These are phyloP conservation scores for Circinella minor DNA, from an alignment of 371 early-diverging fungal species.

Conservation along the genomic window DNA sequence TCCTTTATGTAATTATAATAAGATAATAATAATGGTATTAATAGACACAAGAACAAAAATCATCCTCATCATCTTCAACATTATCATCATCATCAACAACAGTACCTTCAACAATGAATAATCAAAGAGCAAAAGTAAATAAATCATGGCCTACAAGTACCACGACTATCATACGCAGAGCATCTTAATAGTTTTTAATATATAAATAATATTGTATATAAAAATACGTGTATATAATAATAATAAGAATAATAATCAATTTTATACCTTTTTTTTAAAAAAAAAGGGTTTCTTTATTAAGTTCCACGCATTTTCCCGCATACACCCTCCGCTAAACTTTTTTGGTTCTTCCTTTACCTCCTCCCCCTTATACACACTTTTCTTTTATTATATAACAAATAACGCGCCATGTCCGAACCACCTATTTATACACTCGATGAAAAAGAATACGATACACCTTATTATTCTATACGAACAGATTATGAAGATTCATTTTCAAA, in stretches of 20 bases:
- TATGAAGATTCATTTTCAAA: constrained; percentile 13
- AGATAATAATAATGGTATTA: background rate
- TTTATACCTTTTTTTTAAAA: no score
- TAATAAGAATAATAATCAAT: no score
- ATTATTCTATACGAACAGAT: constrained; percentile 22
- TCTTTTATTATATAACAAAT: background rate
- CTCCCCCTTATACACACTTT: background rate
- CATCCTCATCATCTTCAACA: background rate
- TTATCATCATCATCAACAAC: background rate
- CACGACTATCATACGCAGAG: background rate
- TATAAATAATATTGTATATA: no score
- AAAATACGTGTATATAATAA: no score
- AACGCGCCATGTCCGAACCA: constrained; percentile 9
- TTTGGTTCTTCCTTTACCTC: background rate
- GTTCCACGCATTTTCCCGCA: no score
- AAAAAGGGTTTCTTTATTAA: no score
- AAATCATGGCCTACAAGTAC: background rate
- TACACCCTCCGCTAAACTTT: background rate
- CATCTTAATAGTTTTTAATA: background rate
- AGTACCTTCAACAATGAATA: background rate
- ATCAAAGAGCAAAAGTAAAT: background rate
- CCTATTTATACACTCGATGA: constrained; percentile 28
- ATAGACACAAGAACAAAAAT: background rate
- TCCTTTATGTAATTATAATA: no score
- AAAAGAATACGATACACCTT: constrained; percentile 25